These are phyloP conservation scores for Boechera stricta DNA, from an alignment of 345 rosid genomes.

Conservation along the genomic window DNA sequence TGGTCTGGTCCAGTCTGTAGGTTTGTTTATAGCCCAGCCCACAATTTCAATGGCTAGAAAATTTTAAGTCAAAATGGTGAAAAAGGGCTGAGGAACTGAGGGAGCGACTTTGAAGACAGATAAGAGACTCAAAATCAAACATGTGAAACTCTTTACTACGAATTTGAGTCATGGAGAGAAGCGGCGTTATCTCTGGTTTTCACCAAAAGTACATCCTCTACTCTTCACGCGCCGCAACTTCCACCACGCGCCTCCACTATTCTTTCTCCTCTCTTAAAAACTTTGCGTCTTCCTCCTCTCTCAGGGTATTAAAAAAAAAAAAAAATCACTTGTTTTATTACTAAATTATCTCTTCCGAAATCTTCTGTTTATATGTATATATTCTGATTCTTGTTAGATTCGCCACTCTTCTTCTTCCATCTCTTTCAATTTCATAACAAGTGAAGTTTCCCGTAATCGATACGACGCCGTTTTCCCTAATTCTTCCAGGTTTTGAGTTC, in stretches of 20 bases:
- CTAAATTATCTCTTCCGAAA: no score
- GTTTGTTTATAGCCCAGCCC: background rate
- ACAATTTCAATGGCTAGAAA: no score
- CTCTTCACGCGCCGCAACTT: conserved; percentile 42
- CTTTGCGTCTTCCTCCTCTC: conserved; percentile 32
- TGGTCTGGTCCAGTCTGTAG: background rate
- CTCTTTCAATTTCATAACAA: background rate
- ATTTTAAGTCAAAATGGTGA: no score
- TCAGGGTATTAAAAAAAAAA: conserved; percentile 45
- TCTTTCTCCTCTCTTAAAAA: conserved; percentile 21
- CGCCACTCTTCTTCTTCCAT: conserved; percentile 37
- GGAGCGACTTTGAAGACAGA: no score
- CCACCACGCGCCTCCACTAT: conserved; percentile 27
- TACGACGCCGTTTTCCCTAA: conserved; percentile 49
- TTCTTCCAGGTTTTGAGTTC: conserved; percentile 33
- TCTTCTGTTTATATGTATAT: no score
- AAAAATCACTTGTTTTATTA: no score
- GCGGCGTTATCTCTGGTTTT: conserved; percentile 43
- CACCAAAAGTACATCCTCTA: conserved; percentile 48
- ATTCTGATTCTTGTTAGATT: conserved; percentile 29
- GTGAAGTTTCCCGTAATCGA: conserved; percentile 34
- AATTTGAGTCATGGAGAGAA: conserved; percentile 53
- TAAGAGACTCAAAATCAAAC: no score
- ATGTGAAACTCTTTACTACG: no score
- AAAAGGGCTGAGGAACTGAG: no score